Evolutionary conservation across 176 grass and related monocot species (phyloP), one percentile per base, ranked within the genome.

Genomic region (Aegilops speltoides): DNA sequence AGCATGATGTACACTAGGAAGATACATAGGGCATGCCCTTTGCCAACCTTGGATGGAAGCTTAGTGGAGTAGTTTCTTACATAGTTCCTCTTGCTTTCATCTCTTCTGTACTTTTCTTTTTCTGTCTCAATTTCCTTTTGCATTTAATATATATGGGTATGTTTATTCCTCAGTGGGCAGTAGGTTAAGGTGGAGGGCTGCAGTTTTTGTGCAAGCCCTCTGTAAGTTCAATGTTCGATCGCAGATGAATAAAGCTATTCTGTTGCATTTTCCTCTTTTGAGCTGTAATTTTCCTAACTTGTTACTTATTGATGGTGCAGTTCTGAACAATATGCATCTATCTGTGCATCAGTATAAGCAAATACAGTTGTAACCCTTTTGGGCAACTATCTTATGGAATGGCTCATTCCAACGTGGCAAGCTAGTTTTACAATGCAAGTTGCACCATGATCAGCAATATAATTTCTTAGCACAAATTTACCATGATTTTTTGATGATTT

Each of bases 111-210:
- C 50, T 19, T 54, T 19, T 70, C 25, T 15, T 8, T 24, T 74
- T 46, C 23, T 5, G 28, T 25, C 28, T 68, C 48, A 15, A 13
- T 72, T 82, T 77, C 50, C 37, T n/a, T 66, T 60, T 64, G 60
- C 73, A 48, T 87, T 59, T 59, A 9, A 78, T 41, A 73, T 43
- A 25, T 74, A 74, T 74, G 71, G 43, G n/a, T 13, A 54, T 64
- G 22, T 72, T 85, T 48, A 73, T 88, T 83, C 64, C 59, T 79
- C 71, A 70, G 82, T 79, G 82, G 60, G 46, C 7, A 8, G 54
- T 88, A 88, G 85, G 88, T 82, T 88, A 79, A 64, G 86, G 28
- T 77, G 67, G 73, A 86, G 86, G 70, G 91, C 79, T 93, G 91
- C 88, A 90, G 81, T 93, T 90, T 76, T 76, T 76, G 43, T 76